A percentile compares a stretch with the other conserved stretches of the same genome.
Conservation (phyloP, 148 eudicot genomes). For the Talinum fruticosum region DNA sequence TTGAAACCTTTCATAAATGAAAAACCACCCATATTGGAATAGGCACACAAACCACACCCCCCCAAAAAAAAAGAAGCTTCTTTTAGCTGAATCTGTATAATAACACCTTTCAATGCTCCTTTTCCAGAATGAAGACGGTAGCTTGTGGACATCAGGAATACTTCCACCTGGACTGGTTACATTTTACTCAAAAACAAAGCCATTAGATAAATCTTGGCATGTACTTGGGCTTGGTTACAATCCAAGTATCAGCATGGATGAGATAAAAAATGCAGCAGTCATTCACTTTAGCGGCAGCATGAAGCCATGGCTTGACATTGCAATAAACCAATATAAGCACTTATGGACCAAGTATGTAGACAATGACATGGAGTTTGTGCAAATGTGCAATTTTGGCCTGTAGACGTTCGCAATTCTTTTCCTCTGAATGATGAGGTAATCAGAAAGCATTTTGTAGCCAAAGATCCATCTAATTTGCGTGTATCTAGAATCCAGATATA, state of each 20-base stretch:
- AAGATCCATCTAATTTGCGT: slow-evolving; percentile 14
- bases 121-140: slow-evolving; percentile 63
- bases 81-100: too few relatives aligned
- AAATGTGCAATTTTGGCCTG: slow-evolving; percentile 84
- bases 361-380: slow-evolving; percentile 78
- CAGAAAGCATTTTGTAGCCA: slow-evolving; percentile 23
- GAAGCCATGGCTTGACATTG: slow-evolving; percentile 96
- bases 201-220: slow-evolving; percentile 91
- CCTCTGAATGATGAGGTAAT: slow-evolving; percentile 33
- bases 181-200: slow-evolving; percentile 66
- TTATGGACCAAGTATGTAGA: slow-evolving; percentile 82
- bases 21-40: too few relatives aligned
- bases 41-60: too few relatives aligned
- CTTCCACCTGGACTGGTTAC: slow-evolving; percentile 77
- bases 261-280: slow-evolving; percentile 76
- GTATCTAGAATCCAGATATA: slow-evolving; percentile 17
- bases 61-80: too few relatives aligned
- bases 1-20: too few relatives aligned
- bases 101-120: background rate
- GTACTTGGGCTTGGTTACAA: slow-evolving; percentile 85
- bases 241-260: slow-evolving; percentile 89
- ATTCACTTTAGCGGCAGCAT: slow-evolving; percentile 88
- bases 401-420: slow-evolving; percentile 30
- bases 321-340: slow-evolving; percentile 70
- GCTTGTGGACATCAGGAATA: slow-evolving; percentile 67